These are phyloP conservation scores for Microbotryomycetes sp. DNA, from an alignment of 1,284 basidiomycete species.

Conservation along the genomic window DNA sequence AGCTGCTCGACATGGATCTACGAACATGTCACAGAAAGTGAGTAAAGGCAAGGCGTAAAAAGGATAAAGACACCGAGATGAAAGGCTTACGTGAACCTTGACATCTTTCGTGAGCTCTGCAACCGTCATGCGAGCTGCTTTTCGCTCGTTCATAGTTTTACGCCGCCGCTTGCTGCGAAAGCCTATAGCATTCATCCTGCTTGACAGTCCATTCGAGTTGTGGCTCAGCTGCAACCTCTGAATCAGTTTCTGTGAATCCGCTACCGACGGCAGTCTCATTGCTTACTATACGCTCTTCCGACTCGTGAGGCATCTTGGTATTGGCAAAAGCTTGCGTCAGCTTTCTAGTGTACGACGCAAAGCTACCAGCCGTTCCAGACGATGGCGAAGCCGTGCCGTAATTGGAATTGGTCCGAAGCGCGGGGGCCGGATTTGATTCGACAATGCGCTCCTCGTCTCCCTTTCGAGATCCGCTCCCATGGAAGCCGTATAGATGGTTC, in stretches of 20 bases:
- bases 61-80: not conserved
- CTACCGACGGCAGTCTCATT: too few relatives aligned
- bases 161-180: not conserved
- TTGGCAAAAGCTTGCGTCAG: not conserved
- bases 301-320: not conserved
- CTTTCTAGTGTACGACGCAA: not conserved
- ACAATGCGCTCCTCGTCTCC: not conserved
- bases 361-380: not conserved
- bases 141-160: slow-evolving; percentile 1
- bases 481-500: too few relatives aligned
- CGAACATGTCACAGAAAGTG: too few relatives aligned
- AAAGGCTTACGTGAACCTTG: slow-evolving; percentile 13
- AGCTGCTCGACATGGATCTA: slow-evolving; percentile 28
- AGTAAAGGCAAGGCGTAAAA: not conserved
- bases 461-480: too few relatives aligned
- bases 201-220: not conserved
- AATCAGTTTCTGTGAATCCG: too few relatives aligned
- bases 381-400: not conserved
- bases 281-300: not conserved
- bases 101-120: slow-evolving; percentile 17
- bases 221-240: too few relatives aligned
- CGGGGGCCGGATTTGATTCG: not conserved
- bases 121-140: slow-evolving; percentile 14
- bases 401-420: not conserved
- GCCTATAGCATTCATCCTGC: not conserved